Evolutionary conservation across 192 early-diverging fungal species (phyloP).

Genomic region (Linderina pennispora): DNA sequence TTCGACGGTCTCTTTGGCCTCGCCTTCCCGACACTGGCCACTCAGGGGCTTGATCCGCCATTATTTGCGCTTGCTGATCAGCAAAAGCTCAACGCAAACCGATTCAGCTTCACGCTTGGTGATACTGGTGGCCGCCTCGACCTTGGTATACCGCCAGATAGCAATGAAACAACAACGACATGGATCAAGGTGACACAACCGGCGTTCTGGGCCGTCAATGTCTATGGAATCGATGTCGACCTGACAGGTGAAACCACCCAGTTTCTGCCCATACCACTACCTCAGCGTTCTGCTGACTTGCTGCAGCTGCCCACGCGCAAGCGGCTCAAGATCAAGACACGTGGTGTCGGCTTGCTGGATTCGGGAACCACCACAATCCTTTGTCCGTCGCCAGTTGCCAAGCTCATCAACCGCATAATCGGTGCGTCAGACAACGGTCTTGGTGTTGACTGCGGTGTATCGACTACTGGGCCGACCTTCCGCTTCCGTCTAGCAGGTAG

Average conservation of each 20-base stretch:
- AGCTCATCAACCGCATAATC: constrained; percentile 37
- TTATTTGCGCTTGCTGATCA: constrained; percentile 24
- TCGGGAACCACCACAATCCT: constrained; percentile 42
- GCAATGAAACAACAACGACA: neutral
- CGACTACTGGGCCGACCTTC: constrained; percentile 30
- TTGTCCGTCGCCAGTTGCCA: constrained; percentile 22
- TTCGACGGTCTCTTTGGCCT: constrained; percentile 45
- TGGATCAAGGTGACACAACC: constrained; percentile 37
- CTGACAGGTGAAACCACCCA: neutral
- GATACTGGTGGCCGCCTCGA: constrained; percentile 34
- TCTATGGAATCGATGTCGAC: constrained; percentile 15
- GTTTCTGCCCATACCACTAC: no score
- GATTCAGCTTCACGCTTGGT: constrained; percentile 36
- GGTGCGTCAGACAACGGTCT: constrained; percentile 36
- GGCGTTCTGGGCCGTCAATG: constrained; percentile 36
- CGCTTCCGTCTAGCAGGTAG: constrained; percentile 12
- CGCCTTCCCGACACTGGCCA: constrained; percentile 36
- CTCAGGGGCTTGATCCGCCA: constrained; percentile 31
- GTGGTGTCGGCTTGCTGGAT: constrained; percentile 26
- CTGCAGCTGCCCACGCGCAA: constrained; percentile 1
- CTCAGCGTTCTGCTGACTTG: no score
- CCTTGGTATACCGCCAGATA: constrained; percentile 13
- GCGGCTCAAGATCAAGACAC: constrained; percentile 4
- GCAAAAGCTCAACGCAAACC: constrained; percentile 29
- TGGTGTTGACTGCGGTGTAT: constrained; percentile 23